Evolutionary conservation across 768 basidiomycete species (phyloP).

Genomic region (Paxillus rubicundulus): DNA sequence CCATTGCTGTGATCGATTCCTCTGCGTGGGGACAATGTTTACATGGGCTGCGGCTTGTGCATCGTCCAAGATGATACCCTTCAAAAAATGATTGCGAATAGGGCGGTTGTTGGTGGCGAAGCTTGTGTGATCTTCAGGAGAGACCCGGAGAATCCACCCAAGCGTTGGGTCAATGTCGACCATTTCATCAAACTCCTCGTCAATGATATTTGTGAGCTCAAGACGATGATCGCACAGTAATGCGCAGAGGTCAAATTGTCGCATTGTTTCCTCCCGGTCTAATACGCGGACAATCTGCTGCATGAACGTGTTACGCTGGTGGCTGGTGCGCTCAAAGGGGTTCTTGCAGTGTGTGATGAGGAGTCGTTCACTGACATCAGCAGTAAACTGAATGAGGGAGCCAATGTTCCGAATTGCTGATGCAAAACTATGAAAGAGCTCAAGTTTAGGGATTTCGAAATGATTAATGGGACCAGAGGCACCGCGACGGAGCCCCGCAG

Average conservation of each 20-base stretch:
- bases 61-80: neutral
- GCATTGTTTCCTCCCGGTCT: slow-evolving; percentile 6
- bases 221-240: neutral
- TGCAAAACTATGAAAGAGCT: slow-evolving; percentile 12
- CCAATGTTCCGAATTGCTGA: slow-evolving; percentile 15
- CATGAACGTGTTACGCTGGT: slow-evolving; percentile 20
- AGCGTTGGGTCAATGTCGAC: neutral
- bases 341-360: slow-evolving; percentile 21
- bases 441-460: slow-evolving; percentile 25
- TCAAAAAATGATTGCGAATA: neutral
- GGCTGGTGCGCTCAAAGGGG: slow-evolving; percentile 23
- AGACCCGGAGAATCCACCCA: neutral
- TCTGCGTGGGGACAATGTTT: neutral
- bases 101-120: neutral
- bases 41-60: neutral
- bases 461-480: slow-evolving; percentile 1
- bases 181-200: neutral
- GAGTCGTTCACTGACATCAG: slow-evolving; percentile 11
- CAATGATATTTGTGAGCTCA: neutral
- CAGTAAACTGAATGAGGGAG: slow-evolving; percentile 25
- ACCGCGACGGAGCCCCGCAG: slow-evolving; percentile 1
- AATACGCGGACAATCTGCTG: slow-evolving; percentile 19
- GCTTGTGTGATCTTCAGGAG: neutral
- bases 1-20: neutral
- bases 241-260: slow-evolving; percentile 1